These are phyloP conservation scores for Zymoseptoria tritici DNA, from an alignment of 2,329 filamentous ascomycete genomes.

Conservation along the genomic window DNA sequence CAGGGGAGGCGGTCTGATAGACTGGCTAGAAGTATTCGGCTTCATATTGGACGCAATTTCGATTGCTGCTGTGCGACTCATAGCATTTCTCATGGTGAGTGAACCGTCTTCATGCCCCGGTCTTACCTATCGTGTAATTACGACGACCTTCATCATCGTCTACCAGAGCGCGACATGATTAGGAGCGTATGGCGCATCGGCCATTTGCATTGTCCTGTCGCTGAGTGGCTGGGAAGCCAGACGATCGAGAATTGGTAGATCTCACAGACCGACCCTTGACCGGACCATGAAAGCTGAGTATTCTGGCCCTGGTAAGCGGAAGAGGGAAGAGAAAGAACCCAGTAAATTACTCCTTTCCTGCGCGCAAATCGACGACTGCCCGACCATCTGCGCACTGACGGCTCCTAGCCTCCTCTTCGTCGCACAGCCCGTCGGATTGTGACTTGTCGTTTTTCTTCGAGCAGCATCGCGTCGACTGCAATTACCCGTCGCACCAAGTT, in stretches of 20 bases:
- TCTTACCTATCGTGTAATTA: not conserved
- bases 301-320: not conserved
- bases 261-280: not conserved
- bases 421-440: not conserved
- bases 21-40: not conserved
- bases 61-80: not conserved
- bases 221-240: not conserved
- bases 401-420: not conserved
- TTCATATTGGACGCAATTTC: not conserved
- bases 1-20: not conserved
- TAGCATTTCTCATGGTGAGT: not conserved
- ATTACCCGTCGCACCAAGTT: not conserved
- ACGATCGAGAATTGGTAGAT: not conserved
- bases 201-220: not conserved
- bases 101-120: not conserved
- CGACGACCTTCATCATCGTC: not conserved
- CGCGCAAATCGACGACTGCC: not conserved
- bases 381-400: too few species aligned
- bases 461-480: too few species aligned
- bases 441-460: not conserved
- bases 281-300: not conserved
- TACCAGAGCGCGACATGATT: not conserved
- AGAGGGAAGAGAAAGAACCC: not conserved
- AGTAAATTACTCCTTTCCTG: not conserved
- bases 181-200: not conserved